Base-by-base conservation (phyloP, 441 rosid genomes). In the Breynia disticha region DNA sequence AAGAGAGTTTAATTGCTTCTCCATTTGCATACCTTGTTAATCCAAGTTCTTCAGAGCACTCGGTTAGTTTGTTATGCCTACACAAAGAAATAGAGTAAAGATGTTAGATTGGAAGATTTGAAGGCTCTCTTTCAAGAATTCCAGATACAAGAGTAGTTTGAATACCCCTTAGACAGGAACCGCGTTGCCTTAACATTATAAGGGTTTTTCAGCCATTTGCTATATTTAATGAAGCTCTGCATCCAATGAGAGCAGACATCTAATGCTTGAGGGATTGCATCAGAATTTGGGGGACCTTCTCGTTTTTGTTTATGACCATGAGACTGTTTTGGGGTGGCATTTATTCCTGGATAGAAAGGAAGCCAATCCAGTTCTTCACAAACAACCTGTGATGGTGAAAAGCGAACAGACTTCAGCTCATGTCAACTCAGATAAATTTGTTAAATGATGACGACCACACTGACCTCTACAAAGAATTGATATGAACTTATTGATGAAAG, bases 321-420 rank as follows among this genome's bases (percentile, higher is more conserved):
- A 37, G 75, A 56, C 66, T 64, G 75, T 61, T 79, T 69, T 60
- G 67, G 70, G 47, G 71, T 24, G 64, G 64, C 69, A 67, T 19
- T 44, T 59, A 45, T 68, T 38, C 71, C 84, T 35, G 85, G 87
- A 71, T 80, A 94, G 72, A 94, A 89, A 46, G 85, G 96, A 71
- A 94, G 85, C 97, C 97, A 94, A 35, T 90, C 99, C 68, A 94
- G 80, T 79, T 89, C 99, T 75, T 94, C 99, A 57, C 99, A 85
- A 35, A 85, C 99, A 58, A 94, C 99, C 99, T 94, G 67, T 62
- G n/a, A 46, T 59, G 65, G 68, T 54, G 35, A 68, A 57, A 61
- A 62, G 49, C 18, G 69, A 11, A 35, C 18, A 69, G 42, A 62
- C 52, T 53, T 16, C 16, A 56, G 45, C 63, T 20, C 15, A 65